Conservation (phyloP, 176 grass and related monocot genomes). For the Ananas comosus region DNA sequence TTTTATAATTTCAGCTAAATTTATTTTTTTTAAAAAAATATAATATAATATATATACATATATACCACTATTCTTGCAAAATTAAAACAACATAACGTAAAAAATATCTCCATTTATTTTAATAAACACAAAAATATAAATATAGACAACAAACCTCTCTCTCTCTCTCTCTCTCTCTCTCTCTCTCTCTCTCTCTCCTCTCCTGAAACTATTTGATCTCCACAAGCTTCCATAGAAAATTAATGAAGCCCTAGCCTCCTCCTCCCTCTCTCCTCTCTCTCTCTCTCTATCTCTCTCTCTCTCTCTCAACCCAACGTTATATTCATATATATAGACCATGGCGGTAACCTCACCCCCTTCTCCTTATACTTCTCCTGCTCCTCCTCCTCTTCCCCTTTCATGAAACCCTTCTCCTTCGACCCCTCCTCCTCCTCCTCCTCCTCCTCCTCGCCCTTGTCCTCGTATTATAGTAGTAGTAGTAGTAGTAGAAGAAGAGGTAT, state of each 20-base stretch:
- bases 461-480: constrained; percentile 5
- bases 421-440: constrained; percentile 4
- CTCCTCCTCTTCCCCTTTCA: neutral
- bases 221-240: constrained; percentile 16
- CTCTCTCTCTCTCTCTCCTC: neutral
- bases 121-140: constrained; percentile 11
- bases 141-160: constrained; percentile 11
- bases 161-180: neutral
- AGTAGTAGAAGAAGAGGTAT: neutral
- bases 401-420: neutral
- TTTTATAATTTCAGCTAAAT: no score
- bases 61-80: no score
- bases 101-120: constrained; percentile 12
- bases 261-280: neutral
- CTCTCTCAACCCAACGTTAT: neutral
- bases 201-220: constrained; percentile 28
- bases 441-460: neutral
- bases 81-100: no score
- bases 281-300: neutral
- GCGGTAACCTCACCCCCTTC: neutral
- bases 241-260: constrained; percentile 17
- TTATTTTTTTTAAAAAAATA: neutral
- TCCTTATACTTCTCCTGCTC: neutral
- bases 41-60: no score
- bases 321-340: neutral